phyloP scores from a whole-genome alignment of 352 stramenopile genomes.

The Phytopythium kandeliae region DNA sequence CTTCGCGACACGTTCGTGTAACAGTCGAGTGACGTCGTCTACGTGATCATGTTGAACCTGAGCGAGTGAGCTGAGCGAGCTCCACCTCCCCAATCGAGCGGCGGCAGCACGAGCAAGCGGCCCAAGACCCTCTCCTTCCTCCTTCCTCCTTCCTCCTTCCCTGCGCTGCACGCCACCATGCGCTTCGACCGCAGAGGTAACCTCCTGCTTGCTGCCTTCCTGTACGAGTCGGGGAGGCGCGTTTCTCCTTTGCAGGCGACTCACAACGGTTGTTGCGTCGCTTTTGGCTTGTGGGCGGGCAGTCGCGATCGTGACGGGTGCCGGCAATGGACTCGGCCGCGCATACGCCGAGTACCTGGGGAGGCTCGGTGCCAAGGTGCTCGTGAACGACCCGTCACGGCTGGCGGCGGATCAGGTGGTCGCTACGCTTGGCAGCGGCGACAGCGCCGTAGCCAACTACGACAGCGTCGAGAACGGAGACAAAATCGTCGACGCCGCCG shows the following conservation, averaged over 20 bases:
- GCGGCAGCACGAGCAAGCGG: neutral
- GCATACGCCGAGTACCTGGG: slow-evolving; percentile 79
- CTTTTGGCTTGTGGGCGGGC: neutral
- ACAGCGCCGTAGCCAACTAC: slow-evolving; percentile 60
- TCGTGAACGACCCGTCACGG: slow-evolving; percentile 77
- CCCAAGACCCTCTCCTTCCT: no score
- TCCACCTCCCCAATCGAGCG: neutral
- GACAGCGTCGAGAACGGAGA: slow-evolving; percentile 68
- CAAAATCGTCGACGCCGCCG: slow-evolving; percentile 76
- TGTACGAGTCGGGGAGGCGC: neutral
- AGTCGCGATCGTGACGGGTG: slow-evolving; percentile 86
- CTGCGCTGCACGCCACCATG: slow-evolving; percentile 18
- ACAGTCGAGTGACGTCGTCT: neutral
- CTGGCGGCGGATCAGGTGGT: slow-evolving; percentile 62
- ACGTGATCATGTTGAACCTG: slow-evolving; percentile 4
- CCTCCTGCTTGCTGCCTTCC: neutral
- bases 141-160: neutral
- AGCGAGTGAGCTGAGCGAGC: neutral
- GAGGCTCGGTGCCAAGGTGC: slow-evolving; percentile 54
- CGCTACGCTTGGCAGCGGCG: slow-evolving; percentile 33
- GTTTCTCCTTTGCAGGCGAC: neutral
- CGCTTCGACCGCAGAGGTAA: slow-evolving; percentile 50
- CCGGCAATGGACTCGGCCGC: slow-evolving; percentile 76
- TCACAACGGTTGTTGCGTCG: neutral
- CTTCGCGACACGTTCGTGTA: slow-evolving; percentile 16